phyloP scores from a whole-genome alignment of 2,329 filamentous ascomycete species.

The Trichoderma afroharzianum region DNA sequence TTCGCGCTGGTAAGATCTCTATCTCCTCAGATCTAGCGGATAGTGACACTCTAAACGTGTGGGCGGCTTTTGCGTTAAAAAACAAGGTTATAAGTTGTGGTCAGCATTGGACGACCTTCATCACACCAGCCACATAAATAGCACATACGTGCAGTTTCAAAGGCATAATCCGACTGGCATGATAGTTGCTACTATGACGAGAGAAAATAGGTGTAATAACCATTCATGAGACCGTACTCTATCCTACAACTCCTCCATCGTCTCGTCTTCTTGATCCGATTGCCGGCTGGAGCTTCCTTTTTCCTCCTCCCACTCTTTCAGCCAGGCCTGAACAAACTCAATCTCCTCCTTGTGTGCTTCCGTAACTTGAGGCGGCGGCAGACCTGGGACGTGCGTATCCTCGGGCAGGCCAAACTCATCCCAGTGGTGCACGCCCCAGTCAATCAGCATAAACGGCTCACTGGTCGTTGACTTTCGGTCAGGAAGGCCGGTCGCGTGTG shows the following conservation, averaged over 20 bases:
- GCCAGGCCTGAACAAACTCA: constrained; percentile 63
- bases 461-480: constrained; percentile 56
- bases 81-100: too few species aligned
- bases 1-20: too few species aligned
- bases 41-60: too few species aligned
- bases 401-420: constrained; percentile 62
- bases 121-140: too few species aligned
- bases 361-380: constrained; percentile 58
- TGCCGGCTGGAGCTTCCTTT: constrained; percentile 7
- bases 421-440: constrained; percentile 77
- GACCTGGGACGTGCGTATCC: constrained; percentile 56
- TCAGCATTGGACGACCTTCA: too few species aligned
- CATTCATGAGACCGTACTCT: not conserved
- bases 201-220: constrained; percentile 13
- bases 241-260: constrained; percentile 3
- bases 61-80: too few species aligned
- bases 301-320: constrained; percentile 53
- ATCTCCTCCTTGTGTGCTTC: constrained; percentile 57
- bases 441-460: constrained; percentile 71
- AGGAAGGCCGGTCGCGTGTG: constrained; percentile 61
- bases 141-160: not conserved
- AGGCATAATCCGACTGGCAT: not conserved
- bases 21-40: too few species aligned
- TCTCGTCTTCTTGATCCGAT: not conserved
- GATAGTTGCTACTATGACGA: not conserved